Conservation (phyloP, 495 filamentous ascomycete genomes). For the Apiosordaria backusii region DNA sequence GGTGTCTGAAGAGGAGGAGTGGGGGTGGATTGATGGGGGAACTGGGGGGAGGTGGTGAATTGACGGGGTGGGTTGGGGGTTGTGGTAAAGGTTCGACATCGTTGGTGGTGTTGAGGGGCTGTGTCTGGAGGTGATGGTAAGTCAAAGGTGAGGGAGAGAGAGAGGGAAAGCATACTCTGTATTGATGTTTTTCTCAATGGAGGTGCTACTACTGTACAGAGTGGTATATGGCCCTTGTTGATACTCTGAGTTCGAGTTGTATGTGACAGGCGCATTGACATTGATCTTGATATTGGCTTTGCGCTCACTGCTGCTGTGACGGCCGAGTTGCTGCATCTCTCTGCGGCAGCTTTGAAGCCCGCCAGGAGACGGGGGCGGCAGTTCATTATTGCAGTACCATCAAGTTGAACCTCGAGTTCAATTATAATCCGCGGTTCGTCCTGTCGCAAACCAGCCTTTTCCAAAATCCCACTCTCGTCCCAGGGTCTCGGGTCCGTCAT, state of each 20-base stretch:
- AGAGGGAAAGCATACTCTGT: background rate
- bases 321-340: background rate
- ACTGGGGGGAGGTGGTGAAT: constrained; percentile 12
- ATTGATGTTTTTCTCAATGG: background rate
- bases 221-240: background rate
- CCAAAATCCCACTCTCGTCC: background rate
- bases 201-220: background rate
- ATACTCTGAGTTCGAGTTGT: background rate
- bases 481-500: background rate
- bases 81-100: constrained; percentile 14
- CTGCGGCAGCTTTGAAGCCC: background rate
- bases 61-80: constrained; percentile 4
- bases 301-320: background rate
- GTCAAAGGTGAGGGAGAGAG: background rate
- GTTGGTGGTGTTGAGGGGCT: background rate
- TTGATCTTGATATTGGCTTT: background rate
- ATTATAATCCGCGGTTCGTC: background rate
- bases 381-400: background rate
- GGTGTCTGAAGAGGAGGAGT: constrained; percentile 5
- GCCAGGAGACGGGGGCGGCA: background rate
- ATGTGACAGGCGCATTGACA: background rate
- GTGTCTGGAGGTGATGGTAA: no score
- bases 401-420: background rate
- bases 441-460: background rate
- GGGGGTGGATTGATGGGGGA: constrained; percentile 14